phyloP scores from a whole-genome alignment of 1,284 basidiomycete species.

The Heterobasidion occidentale region DNA sequence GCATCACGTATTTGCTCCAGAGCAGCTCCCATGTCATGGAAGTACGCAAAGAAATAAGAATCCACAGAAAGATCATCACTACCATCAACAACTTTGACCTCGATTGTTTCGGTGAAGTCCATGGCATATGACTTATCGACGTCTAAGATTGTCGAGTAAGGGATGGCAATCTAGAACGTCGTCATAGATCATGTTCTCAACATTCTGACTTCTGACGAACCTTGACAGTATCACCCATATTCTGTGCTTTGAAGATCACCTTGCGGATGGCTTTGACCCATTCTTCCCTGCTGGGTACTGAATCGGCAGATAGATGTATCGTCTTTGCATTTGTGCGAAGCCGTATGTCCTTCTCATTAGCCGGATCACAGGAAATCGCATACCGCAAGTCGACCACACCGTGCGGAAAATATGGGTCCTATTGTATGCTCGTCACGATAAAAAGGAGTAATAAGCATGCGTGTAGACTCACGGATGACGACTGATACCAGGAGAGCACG shows the following conservation, averaged over 20 bases:
- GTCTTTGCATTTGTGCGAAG: conserved; percentile 76
- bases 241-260: conserved; percentile 91
- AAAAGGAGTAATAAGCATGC: conserved; percentile 5
- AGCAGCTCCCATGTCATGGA: conserved; percentile 70
- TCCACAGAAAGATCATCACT: conserved; percentile 67
- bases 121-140: conserved; percentile 83
- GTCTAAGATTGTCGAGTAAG: conserved; percentile 83
- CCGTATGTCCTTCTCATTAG: conserved; percentile 68
- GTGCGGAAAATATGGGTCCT: conserved; percentile 96
- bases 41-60: conserved; percentile 92
- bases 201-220: conserved; percentile 28
- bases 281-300: conserved; percentile 74
- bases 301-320: conserved; percentile 71
- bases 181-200: neutral
- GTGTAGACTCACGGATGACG: conserved; percentile 61
- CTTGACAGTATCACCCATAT: conserved; percentile 93
- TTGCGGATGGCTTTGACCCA: conserved; percentile 93
- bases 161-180: conserved; percentile 75
- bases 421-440: neutral
- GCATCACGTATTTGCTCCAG: conserved; percentile 74
- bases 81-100: conserved; percentile 85
- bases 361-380: conserved; percentile 78
- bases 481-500: conserved; percentile 90
- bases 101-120: conserved; percentile 92
- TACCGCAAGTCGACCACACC: conserved; percentile 93